A percentile compares a stretch with the other conserved stretches of the same genome.
phyloP scores from a whole-genome alignment of 176 grass and related monocot species.

The Aegilops bicornis region DNA sequence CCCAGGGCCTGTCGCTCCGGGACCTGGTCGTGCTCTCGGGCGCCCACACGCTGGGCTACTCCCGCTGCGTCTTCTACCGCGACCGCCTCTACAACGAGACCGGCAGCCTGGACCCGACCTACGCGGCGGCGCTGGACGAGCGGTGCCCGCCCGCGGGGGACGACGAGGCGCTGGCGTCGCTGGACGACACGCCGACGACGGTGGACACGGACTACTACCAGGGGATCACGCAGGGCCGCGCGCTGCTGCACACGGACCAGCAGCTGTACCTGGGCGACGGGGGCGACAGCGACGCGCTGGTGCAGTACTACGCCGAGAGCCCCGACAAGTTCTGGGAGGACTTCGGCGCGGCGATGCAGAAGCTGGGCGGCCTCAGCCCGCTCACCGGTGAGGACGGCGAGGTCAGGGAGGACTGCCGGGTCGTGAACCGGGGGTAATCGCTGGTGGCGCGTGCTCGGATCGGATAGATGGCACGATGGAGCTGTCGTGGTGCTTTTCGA shows the following conservation, averaged over 20 bases:
- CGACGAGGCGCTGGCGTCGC: slow-evolving; percentile 49
- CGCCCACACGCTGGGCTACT: slow-evolving; percentile 70
- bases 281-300: slow-evolving; percentile 46
- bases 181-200: slow-evolving; percentile 64
- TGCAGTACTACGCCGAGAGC: slow-evolving; percentile 53
- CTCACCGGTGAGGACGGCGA: slow-evolving; percentile 58
- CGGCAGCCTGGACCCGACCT: slow-evolving; percentile 42
- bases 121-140: slow-evolving; percentile 47
- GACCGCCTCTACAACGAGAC: slow-evolving; percentile 71
- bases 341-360: slow-evolving; percentile 63
- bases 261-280: slow-evolving; percentile 55
- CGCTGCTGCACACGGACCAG: slow-evolving; percentile 71
- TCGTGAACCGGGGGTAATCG: slow-evolving; percentile 47
- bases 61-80: slow-evolving; percentile 65
- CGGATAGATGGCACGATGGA: background rate
- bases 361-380: slow-evolving; percentile 49
- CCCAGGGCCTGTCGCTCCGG: slow-evolving; percentile 55
- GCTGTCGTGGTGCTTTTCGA: background rate
- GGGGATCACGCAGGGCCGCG: slow-evolving; percentile 49
- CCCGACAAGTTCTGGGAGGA: slow-evolving; percentile 49
- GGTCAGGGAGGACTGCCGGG: slow-evolving; percentile 68
- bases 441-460: background rate
- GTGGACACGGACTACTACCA: slow-evolving; percentile 68
- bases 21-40: slow-evolving; percentile 81
- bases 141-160: slow-evolving; percentile 50